These are phyloP conservation scores for Fusarium sp. DNA, from an alignment of 2,329 filamentous ascomycete genomes.

Conservation along the genomic window DNA sequence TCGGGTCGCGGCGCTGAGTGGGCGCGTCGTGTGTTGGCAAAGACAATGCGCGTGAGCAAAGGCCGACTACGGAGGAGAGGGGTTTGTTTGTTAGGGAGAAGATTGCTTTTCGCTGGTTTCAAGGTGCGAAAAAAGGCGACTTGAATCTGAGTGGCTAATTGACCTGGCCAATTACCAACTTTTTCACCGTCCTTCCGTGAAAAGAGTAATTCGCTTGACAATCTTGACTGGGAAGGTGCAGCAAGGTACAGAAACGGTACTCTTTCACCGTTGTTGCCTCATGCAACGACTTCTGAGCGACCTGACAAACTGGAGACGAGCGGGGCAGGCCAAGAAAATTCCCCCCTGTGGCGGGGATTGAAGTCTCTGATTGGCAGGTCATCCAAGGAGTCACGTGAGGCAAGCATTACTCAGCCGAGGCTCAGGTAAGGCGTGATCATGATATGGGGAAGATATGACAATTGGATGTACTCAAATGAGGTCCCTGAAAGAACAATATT, in stretches of 20 bases:
- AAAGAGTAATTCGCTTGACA: not conserved
- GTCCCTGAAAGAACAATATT: not conserved
- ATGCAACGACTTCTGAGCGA: conserved; percentile 17
- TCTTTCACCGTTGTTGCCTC: conserved; percentile 5
- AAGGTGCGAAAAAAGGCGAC: conserved; percentile 34
- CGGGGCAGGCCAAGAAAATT: conserved; percentile 21
- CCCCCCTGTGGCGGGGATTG: not conserved
- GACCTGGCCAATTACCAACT: conserved; percentile 4
- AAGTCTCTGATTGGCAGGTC: conserved; percentile 8
- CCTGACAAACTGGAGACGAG: conserved; percentile 22
- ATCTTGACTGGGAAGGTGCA: not conserved
- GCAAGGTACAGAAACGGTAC: conserved; percentile 26
- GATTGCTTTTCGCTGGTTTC: conserved; percentile 34
- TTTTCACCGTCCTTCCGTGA: conserved; percentile 1
- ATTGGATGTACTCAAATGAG: not conserved
- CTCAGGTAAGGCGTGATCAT: not conserved
- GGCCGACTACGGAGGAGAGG: conserved; percentile 49
- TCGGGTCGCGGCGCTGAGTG: conserved; percentile 36
- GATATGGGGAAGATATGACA: not conserved
- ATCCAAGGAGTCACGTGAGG: not conserved
- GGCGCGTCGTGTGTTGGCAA: conserved; percentile 38
- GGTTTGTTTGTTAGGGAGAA: conserved; percentile 39
- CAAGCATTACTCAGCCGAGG: not conserved
- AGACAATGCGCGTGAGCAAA: conserved; percentile 39
- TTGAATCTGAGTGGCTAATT: conserved; percentile 27